Evolutionary conservation across 257 asterid species (phyloP).

Genomic region (Paraleonurus japonicus): DNA sequence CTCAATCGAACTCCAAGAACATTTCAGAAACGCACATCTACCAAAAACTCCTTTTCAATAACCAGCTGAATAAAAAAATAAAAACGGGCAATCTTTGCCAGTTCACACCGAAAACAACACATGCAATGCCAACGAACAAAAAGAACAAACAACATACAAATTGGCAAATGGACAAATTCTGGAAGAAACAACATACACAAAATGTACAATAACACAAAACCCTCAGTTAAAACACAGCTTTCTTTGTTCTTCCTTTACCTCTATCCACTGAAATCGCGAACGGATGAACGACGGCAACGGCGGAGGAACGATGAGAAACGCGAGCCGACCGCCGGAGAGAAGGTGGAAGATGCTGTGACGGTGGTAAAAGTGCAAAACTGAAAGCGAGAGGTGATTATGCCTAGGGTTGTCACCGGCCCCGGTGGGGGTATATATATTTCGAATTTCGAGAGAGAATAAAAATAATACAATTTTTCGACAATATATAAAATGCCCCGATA

Average conservation of each 20-base stretch:
- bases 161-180: not conserved
- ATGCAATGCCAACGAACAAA: slow-evolving; percentile 14
- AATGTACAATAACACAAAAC: not conserved
- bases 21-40: not conserved
- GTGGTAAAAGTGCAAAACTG: not conserved
- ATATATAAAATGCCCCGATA: not conserved
- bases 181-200: not conserved
- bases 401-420: slow-evolving; percentile 23
- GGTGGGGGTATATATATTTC: slow-evolving; percentile 20
- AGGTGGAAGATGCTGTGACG: not conserved
- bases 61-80: not conserved
- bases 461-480: not conserved
- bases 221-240: not conserved
- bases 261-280: not conserved
- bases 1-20: not conserved
- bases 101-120: slow-evolving; percentile 4
- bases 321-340: not conserved
- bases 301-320: not conserved
- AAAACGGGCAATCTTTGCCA: not conserved
- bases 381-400: slow-evolving; percentile 2
- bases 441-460: not conserved
- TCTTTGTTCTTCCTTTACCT: slow-evolving; percentile 8
- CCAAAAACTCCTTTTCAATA: not conserved
- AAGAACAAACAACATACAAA: not conserved
- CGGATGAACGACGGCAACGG: not conserved